A percentile compares a stretch with the other conserved stretches of the same genome.
Conservation (phyloP, 768 basidiomycete species). For the Phlebiopsis gigantea region DNA sequence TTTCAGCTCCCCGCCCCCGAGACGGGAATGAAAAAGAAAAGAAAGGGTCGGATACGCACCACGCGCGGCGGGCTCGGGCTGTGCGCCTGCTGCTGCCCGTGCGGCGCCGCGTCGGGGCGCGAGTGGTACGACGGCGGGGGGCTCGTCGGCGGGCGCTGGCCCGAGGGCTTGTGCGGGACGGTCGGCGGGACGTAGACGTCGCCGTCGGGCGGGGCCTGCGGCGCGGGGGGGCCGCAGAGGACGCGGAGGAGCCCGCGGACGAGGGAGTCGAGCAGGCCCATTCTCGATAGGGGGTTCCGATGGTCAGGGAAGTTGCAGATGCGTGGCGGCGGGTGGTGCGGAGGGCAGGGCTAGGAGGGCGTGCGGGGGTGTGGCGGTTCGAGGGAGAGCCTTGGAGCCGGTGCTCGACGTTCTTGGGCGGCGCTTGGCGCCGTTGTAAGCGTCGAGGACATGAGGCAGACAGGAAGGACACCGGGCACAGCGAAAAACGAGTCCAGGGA, state of each 20-base stretch:
- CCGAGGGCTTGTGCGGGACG: slow-evolving; percentile 15
- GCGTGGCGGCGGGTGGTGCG: too few relatives aligned
- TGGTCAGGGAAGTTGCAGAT: background rate
- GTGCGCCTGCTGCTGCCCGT: slow-evolving; percentile 11
- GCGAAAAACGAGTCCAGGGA: too few relatives aligned
- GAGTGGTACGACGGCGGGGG: slow-evolving; percentile 3
- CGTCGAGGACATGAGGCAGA: background rate
- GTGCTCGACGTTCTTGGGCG: background rate
- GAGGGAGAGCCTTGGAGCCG: background rate
- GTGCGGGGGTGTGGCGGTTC: background rate
- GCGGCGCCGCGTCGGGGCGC: slow-evolving; percentile 7
- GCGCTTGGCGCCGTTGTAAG: background rate
- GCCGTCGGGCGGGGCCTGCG: slow-evolving; percentile 2
- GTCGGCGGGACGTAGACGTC: slow-evolving; percentile 18
- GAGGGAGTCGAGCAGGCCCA: slow-evolving; percentile 8
- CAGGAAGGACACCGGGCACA: too few relatives aligned
- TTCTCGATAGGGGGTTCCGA: background rate
- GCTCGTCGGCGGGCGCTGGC: slow-evolving; percentile 1
- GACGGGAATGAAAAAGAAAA: too few relatives aligned
- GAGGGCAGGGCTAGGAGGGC: background rate
- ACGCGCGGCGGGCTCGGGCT: slow-evolving; percentile 1
- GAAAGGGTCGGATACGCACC: background rate
- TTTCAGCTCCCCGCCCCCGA: background rate
- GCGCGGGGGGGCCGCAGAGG: slow-evolving; percentile 2
- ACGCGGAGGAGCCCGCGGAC: background rate